Base-by-base conservation (phyloP, 2,329 filamentous ascomycete genomes). In the Neonectria ditissima region DNA sequence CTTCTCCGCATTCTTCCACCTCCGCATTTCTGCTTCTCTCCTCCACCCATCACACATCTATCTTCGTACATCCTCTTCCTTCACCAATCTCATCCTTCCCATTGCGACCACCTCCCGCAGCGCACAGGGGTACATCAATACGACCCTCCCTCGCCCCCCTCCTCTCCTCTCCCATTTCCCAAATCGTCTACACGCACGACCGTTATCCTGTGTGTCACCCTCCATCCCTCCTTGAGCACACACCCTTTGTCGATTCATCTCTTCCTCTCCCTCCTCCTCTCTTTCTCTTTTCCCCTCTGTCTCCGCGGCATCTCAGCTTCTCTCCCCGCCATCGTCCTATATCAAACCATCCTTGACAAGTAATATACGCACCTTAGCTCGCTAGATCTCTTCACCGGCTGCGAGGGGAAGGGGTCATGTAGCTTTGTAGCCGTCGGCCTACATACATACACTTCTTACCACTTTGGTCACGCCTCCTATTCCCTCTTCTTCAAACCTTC, bases 1-100 rank as follows among this genome's bases (percentile, higher is more conserved):
- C n/a, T 41, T 8, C 70, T 67, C 67, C 66, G 67, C 64, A 59
- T 66, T 56, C 48, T 50, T 52, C 41, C 58, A 20, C 51, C 13
- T 44, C 44, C 51, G 32, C 41, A 32, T 47, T 51, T 37, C 32
- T 53, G 32, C 5, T 14, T 18, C 34, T 39, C 32, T 53, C 32
- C 30, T 39, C 10, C 32, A 34, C 30, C 30, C 18, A 24, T 24
- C 18, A 14, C 26, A 18, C 11, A 22, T 24, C 32, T 4, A 37
- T 30, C n/a, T 39, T 39, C 16, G n/a, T 39, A 34, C 32, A 24
- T 37, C 13, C 48, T 6, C 11, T 11, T 16, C 44, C 26, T 30
- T 30, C 45, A 20, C 44, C 44, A 37, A 34, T 28, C 5, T 37
- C 13, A 32, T 32, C 47, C 14, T 20, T 32, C 24, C 18, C 26